Percentiles rank a stretch among this genome's conserved stretches.
These are phyloP conservation scores for Trichoderma sp. DNA, from an alignment of 2,329 filamentous ascomycete species.

Conservation along the genomic window DNA sequence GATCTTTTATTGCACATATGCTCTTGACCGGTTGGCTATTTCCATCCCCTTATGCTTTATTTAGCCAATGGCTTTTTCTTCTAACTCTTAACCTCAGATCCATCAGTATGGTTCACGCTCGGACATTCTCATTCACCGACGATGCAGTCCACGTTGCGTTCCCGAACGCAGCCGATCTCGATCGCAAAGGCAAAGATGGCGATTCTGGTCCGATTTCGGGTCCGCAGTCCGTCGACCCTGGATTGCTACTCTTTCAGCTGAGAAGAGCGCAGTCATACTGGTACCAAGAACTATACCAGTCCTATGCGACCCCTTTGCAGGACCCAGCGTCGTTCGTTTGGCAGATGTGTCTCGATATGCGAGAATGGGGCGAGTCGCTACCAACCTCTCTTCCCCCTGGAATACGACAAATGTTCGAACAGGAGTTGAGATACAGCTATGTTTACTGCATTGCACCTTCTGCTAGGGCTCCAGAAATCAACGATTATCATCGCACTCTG, in stretches of 20 bases:
- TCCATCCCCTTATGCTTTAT: neutral
- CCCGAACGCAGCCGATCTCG: conserved; percentile 52
- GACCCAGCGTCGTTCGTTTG: conserved; percentile 71
- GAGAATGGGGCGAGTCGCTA: conserved; percentile 76
- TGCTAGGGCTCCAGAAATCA: conserved; percentile 67
- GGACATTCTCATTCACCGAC: conserved; percentile 91
- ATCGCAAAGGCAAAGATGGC: conserved; percentile 43
- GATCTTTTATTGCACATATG: conserved; percentile 88
- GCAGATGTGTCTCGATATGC: conserved; percentile 73
- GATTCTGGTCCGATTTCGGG: conserved; percentile 42
- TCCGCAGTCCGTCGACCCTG: conserved; percentile 61
- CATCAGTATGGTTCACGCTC: conserved; percentile 82
- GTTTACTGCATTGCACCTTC: conserved; percentile 86
- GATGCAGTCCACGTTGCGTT: conserved; percentile 80
- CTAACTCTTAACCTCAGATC: conserved; percentile 50
- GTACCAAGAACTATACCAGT: conserved; percentile 87
- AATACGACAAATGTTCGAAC: conserved; percentile 74
- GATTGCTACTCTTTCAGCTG: conserved; percentile 75
- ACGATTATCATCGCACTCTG: conserved; percentile 71
- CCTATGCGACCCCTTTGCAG: conserved; percentile 63
- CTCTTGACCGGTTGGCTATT: conserved; percentile 70
- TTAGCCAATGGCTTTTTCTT: neutral
- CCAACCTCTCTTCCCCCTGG: conserved; percentile 61
- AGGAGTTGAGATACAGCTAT: conserved; percentile 87
- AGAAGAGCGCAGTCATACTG: conserved; percentile 83